Evolutionary conservation across 768 basidiomycete genomes (phyloP).

Genomic region (Mycena metata): DNA sequence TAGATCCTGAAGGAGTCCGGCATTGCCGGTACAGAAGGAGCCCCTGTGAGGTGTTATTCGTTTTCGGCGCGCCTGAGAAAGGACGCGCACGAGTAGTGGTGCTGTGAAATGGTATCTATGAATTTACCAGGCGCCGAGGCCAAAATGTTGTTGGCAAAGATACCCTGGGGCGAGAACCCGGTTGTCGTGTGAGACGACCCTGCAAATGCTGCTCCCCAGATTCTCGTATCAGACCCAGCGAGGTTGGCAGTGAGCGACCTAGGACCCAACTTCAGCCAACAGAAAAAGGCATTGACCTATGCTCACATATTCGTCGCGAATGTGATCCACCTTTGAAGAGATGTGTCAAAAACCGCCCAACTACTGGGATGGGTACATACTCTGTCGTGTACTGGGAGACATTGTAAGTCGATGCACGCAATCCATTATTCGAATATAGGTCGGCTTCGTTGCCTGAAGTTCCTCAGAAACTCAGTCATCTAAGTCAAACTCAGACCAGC

Average conservation of each 20-base stretch:
- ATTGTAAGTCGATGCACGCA: conserved; percentile 55
- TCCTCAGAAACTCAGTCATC: too few relatives aligned
- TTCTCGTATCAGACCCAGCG: conserved; percentile 54
- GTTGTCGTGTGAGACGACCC: conserved; percentile 59
- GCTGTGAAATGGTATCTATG: conserved; percentile 72
- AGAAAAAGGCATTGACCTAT: too few relatives aligned
- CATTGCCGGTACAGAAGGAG: conserved; percentile 69
- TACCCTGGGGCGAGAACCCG: conserved; percentile 73
- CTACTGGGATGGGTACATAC: conserved; percentile 50
- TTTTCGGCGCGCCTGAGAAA: conserved; percentile 49
- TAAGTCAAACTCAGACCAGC: too few relatives aligned
- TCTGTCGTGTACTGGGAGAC: conserved; percentile 61
- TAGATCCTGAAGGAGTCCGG: conserved; percentile 69
- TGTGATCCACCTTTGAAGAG: conserved; percentile 60
- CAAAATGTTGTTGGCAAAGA: conserved; percentile 67
- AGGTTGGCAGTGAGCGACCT: conserved; percentile 57
- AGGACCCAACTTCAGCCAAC: too few relatives aligned
- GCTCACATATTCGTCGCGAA: conserved; percentile 68
- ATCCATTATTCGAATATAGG: conserved; percentile 62
- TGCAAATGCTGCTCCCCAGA: conserved; percentile 66
- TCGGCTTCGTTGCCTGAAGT: conserved; percentile 77
- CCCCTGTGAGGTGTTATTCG: conserved; percentile 56
- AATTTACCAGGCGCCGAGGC: conserved; percentile 60
- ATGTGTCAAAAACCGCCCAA: neutral
- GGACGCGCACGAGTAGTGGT: conserved; percentile 51